phyloP scores from a whole-genome alignment of 257 asterid genomes.

The Anisodus tanguticus region DNA sequence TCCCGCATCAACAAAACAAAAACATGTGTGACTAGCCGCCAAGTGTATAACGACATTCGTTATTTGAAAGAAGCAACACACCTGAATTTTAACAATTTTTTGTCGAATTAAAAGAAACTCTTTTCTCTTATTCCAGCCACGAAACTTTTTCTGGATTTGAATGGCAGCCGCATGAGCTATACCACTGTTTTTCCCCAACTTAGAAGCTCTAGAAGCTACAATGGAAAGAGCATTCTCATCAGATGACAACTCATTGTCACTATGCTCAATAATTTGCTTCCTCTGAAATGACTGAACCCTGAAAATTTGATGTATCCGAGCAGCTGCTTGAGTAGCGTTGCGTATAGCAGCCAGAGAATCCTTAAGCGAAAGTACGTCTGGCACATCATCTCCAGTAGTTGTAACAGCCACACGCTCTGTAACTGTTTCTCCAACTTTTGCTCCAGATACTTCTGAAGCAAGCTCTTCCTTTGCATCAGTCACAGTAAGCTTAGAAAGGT shows the following conservation, averaged over 20 bases:
- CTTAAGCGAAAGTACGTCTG: slow-evolving; percentile 73
- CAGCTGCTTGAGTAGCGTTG: slow-evolving; percentile 96
- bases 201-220: slow-evolving; percentile 58
- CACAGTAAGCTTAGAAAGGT: slow-evolving; percentile 65
- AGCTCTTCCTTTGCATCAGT: slow-evolving; percentile 55
- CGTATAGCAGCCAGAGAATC: slow-evolving; percentile 93
- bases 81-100: slow-evolving; percentile 95
- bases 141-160: slow-evolving; percentile 87
- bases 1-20: not conserved
- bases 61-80: slow-evolving; percentile 39
- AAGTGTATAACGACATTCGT: not conserved
- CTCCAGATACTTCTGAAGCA: slow-evolving; percentile 45
- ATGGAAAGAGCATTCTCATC: slow-evolving; percentile 69
- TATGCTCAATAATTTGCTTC: slow-evolving; percentile 61
- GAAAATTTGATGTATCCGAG: slow-evolving; percentile 84
- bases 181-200: slow-evolving; percentile 60
- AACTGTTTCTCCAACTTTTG: slow-evolving; percentile 59
- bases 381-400: slow-evolving; percentile 63
- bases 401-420: slow-evolving; percentile 80
- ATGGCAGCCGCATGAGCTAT: slow-evolving; percentile 75
- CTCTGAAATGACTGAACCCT: slow-evolving; percentile 89
- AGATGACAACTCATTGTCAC: slow-evolving; percentile 46
- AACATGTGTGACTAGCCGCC: not conserved
- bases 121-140: slow-evolving; percentile 90
- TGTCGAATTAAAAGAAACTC: slow-evolving; percentile 75